A percentile compares a stretch with the other conserved stretches of the same genome.
Evolutionary conservation across 2,329 filamentous ascomycete genomes (phyloP).

Genomic region (Aspergillus glaucus): DNA sequence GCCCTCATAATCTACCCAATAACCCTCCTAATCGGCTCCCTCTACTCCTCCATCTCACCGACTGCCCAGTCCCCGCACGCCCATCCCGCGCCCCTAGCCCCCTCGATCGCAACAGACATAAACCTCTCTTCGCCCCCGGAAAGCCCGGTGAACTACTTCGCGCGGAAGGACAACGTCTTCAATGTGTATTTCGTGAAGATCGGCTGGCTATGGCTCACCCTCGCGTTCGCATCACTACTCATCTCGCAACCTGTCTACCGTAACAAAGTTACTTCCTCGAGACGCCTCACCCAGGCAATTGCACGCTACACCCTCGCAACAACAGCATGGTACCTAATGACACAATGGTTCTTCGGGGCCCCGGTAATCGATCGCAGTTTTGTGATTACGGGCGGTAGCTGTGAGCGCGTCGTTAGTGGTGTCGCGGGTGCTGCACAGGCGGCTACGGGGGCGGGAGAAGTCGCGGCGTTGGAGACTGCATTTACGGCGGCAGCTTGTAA

Average conservation of each 20-base stretch:
- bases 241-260: constrained; percentile 56
- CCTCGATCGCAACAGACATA: constrained; percentile 24
- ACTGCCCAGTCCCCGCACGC: constrained; percentile 47
- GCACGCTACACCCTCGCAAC: constrained; percentile 69
- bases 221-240: constrained; percentile 65
- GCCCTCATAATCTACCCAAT: constrained; percentile 67
- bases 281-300: constrained; percentile 51
- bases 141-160: constrained; percentile 64
- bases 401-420: constrained; percentile 54
- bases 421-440: constrained; percentile 21
- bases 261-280: constrained; percentile 35
- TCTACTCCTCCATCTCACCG: constrained; percentile 75
- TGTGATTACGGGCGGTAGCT: constrained; percentile 78
- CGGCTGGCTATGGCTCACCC: constrained; percentile 86
- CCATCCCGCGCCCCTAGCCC: constrained; percentile 35
- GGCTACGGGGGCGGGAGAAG: constrained; percentile 1
- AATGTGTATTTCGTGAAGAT: constrained; percentile 92
- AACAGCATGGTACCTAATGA: constrained; percentile 73
- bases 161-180: constrained; percentile 86
- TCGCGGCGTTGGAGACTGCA: constrained; percentile 42
- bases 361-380: constrained; percentile 86
- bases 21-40: constrained; percentile 71
- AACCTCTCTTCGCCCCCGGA: constrained; percentile 16
- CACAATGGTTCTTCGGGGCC: constrained; percentile 95
- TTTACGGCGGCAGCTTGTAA: constrained; percentile 77